Evolutionary conservation across 352 stramenopile genomes (phyloP).

Genomic region (Globisporangium heterothallicum): DNA sequence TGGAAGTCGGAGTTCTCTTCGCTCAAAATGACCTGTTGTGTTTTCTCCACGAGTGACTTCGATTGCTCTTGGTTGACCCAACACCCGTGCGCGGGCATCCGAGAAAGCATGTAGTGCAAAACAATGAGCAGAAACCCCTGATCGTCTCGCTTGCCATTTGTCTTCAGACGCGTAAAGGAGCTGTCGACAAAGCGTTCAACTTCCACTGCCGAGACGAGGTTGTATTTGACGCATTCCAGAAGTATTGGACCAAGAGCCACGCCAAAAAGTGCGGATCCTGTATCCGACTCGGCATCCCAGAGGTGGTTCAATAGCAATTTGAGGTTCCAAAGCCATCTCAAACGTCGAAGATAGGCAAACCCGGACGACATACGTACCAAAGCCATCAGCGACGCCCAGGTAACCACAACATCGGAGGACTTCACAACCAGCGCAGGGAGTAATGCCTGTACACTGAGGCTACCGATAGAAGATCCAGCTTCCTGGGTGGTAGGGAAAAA

Average conservation of each 20-base stretch:
- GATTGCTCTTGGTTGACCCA: neutral
- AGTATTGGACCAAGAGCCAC: constrained; percentile 35
- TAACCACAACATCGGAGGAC: constrained; percentile 9
- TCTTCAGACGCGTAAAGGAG: constrained; percentile 22
- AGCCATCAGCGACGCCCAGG: constrained; percentile 31
- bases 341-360: constrained; percentile 23
- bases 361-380: constrained; percentile 22
- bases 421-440: constrained; percentile 1
- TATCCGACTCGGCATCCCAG: constrained; percentile 14
- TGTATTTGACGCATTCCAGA: constrained; percentile 30
- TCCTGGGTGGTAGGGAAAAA: neutral
- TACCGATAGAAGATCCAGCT: neutral
- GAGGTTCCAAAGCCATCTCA: constrained; percentile 43
- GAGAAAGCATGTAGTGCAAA: constrained; percentile 21
- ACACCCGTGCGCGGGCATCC: constrained; percentile 7
- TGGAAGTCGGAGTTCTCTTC: neutral
- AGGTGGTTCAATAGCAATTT: constrained; percentile 23
- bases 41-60: constrained; percentile 1
- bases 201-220: constrained; percentile 17
- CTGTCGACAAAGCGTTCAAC: constrained; percentile 27
- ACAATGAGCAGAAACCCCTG: constrained; percentile 23
- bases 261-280: constrained; percentile 12
- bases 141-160: neutral
- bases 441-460: neutral
- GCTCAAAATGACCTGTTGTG: neutral